Percentiles rank a stretch among this genome's conserved stretches.
These are phyloP conservation scores for Ascochyta koolunga DNA, from an alignment of 2,329 filamentous ascomycete genomes.

Conservation along the genomic window DNA sequence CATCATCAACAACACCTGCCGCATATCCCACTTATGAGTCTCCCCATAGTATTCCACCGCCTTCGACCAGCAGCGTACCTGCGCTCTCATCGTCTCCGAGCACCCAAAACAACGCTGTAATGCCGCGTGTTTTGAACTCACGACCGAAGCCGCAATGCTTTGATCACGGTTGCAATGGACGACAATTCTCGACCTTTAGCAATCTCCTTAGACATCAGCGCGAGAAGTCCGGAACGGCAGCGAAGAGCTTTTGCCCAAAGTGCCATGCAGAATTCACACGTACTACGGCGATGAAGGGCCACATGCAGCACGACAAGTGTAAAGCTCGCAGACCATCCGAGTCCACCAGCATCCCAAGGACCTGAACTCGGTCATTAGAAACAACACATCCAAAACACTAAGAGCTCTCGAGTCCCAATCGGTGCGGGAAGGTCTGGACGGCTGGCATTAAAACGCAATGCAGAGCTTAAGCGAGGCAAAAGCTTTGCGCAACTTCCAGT, in stretches of 20 bases:
- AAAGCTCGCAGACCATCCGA: conserved; percentile 68
- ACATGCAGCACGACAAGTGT: conserved; percentile 87
- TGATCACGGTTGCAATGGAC: conserved; percentile 95
- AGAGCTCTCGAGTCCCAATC: too few relatives aligned
- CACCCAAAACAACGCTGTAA: conserved; percentile 33
- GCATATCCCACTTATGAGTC: conserved; percentile 43
- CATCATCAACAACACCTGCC: conserved; percentile 38
- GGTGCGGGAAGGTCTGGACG: too few relatives aligned
- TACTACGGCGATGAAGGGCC: conserved; percentile 86
- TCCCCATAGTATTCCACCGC: conserved; percentile 28
- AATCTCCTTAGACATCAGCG: conserved; percentile 91
- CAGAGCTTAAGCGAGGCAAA: too few relatives aligned
- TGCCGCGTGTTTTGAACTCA: conserved; percentile 69
- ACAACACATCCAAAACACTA: too few relatives aligned
- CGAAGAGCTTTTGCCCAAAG: conserved; percentile 87
- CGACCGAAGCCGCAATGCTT: conserved; percentile 95
- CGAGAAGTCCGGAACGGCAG: conserved; percentile 89
- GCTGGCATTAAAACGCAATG: too few relatives aligned
- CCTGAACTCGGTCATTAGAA: neutral
- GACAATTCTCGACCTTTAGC: conserved; percentile 95
- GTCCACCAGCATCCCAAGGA: conserved; percentile 28
- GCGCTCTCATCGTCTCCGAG: conserved; percentile 38
- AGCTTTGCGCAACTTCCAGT: too few relatives aligned
- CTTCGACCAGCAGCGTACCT: conserved; percentile 25
- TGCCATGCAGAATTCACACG: conserved; percentile 94